A percentile compares a stretch with the other conserved stretches of the same genome.
Conservation (phyloP, 495 filamentous ascomycete genomes). For the Lasiosphaeriaceae sp. region DNA sequence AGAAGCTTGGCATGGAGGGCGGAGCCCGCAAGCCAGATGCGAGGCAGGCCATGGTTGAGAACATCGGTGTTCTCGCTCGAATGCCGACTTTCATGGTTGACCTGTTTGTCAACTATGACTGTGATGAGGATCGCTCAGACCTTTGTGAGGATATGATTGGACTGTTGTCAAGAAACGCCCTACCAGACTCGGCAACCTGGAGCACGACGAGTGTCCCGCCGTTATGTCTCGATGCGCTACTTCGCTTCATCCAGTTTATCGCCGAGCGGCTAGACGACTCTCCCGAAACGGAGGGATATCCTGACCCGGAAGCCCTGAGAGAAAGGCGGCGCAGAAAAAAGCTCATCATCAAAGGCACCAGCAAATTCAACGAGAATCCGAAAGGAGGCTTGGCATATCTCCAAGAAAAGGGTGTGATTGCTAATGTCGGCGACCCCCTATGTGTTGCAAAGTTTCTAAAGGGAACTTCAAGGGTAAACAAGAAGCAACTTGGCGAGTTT, state of each 20-base stretch:
- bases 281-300: conserved; percentile 61
- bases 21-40: conserved; percentile 89
- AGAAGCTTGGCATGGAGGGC: conserved; percentile 90
- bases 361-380: conserved; percentile 92
- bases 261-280: conserved; percentile 77
- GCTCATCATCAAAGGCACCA: conserved; percentile 79
- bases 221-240: conserved; percentile 84
- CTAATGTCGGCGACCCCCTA: conserved; percentile 64
- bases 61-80: conserved; percentile 80
- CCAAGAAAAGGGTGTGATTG: conserved; percentile 76
- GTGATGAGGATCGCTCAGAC: conserved; percentile 86
- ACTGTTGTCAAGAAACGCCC: conserved; percentile 85
- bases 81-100: conserved; percentile 94
- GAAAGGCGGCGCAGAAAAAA: conserved; percentile 76
- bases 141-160: conserved; percentile 95
- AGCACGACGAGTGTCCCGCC: conserved; percentile 98
- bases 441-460: conserved; percentile 78
- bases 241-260: conserved; percentile 88
- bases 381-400: conserved; percentile 87
- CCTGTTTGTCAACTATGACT: conserved; percentile 97
- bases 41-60: conserved; percentile 97
- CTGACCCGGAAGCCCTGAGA: conserved; percentile 57
- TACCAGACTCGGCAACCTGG: conserved; percentile 97
- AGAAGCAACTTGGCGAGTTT: conserved; percentile 86
- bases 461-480: conserved; percentile 81